Conservation (phyloP, 2,329 filamentous ascomycete genomes). For the Penicillium decumbens region DNA sequence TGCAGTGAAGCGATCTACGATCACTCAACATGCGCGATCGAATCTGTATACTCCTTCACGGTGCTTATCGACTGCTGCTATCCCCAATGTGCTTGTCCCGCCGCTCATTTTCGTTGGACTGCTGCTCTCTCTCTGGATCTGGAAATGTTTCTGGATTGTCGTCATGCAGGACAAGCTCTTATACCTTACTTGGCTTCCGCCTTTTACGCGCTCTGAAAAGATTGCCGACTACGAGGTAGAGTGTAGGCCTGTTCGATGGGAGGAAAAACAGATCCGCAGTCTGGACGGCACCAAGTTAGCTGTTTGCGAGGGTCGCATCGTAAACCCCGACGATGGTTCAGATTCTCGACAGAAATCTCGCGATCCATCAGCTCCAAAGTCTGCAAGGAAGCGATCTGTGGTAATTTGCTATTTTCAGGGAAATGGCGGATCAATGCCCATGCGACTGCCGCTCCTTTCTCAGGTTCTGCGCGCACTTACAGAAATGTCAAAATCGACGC, state of each 20-base stretch:
- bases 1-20: background rate
- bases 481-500: background rate
- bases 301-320: conserved; percentile 62
- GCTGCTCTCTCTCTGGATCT: conserved; percentile 59
- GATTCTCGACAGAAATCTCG: conserved; percentile 23
- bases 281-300: conserved; percentile 47
- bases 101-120: conserved; percentile 64
- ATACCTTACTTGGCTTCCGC: conserved; percentile 72
- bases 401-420: conserved; percentile 35
- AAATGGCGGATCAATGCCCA: conserved; percentile 31
- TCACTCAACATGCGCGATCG: background rate
- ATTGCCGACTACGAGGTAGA: conserved; percentile 59
- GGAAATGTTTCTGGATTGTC: conserved; percentile 68
- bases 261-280: conserved; percentile 49
- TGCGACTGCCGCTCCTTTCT: conserved; percentile 43
- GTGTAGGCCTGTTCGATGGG: conserved; percentile 62
- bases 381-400: conserved; percentile 12
- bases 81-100: conserved; percentile 54
- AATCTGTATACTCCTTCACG: conserved; percentile 2
- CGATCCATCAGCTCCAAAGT: conserved; percentile 23
- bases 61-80: conserved; percentile 19
- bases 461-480: conserved; percentile 36
- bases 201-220: conserved; percentile 63
- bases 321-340: conserved; percentile 35
- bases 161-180: conserved; percentile 77